Percentiles rank a stretch among this genome's conserved stretches.
Conservation (phyloP, 306 rosid genomes). For the Crotalaria pallida region DNA sequence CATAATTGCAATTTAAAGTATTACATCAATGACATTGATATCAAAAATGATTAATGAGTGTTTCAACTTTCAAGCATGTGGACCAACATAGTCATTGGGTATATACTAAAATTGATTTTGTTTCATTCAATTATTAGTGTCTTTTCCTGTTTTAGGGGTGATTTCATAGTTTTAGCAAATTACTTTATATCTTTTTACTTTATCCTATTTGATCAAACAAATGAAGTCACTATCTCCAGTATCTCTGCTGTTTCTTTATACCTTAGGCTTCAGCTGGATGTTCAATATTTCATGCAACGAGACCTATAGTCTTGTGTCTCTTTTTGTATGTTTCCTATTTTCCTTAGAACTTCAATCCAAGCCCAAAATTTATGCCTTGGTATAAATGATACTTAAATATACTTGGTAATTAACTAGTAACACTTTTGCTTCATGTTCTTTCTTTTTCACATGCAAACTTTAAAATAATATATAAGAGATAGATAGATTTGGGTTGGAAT, state of each 20-base stretch:
- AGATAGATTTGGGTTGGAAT: slow-evolving; percentile 29
- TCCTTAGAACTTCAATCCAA: neutral
- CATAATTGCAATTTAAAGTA: too few relatives aligned
- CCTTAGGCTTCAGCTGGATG: neutral
- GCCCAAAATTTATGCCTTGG: slow-evolving; percentile 16
- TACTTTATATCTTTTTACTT: slow-evolving; percentile 20
- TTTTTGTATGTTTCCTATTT: slow-evolving; percentile 22
- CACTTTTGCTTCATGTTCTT: neutral
- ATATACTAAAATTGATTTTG: slow-evolving; percentile 18
- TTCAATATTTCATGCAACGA: neutral
- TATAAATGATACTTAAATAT: neutral
- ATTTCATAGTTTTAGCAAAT: slow-evolving; percentile 13
- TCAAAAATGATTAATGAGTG: neutral
- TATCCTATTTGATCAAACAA: slow-evolving; percentile 16
- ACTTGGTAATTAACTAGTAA: too few relatives aligned
- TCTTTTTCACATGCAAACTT: neutral
- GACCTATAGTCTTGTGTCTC: neutral
- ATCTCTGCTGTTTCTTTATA: slow-evolving; percentile 2
- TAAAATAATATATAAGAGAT: slow-evolving; percentile 1
- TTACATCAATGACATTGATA: slow-evolving; percentile 8
- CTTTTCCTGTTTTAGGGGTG: slow-evolving; percentile 9
- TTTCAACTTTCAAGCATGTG: slow-evolving; percentile 14
- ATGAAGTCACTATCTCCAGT: slow-evolving; percentile 16
- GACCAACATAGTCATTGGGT: slow-evolving; percentile 28
- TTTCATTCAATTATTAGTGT: slow-evolving; percentile 23